Conservation (phyloP, 768 basidiomycete species). For the Aureoboletus auriporus region DNA sequence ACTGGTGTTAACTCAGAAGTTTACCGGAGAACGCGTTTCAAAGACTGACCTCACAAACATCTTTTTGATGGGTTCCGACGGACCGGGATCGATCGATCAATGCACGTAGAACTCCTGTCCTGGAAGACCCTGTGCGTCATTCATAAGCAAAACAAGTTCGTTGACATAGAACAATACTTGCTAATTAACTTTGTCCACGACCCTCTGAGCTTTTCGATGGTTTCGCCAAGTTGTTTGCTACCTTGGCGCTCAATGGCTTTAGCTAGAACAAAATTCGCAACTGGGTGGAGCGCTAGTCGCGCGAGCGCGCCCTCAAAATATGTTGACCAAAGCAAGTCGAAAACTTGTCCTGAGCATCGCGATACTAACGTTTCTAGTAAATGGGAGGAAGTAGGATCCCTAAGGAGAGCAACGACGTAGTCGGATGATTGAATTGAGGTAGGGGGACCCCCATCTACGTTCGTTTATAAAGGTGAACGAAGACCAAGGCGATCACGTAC, state of each 20-base stretch:
- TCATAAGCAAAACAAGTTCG: conserved; percentile 2
- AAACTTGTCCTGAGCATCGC: conserved; percentile 56
- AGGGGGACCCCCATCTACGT: conserved; percentile 37
- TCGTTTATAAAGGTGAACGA: neutral
- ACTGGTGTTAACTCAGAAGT: conserved; percentile 5
- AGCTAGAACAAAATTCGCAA: conserved; percentile 91
- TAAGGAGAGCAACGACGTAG: conserved; percentile 76
- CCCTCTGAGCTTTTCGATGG: conserved; percentile 56
- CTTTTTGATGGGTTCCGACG: conserved; percentile 43
- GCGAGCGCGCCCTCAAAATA: conserved; percentile 76
- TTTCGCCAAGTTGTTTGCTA: conserved; percentile 48
- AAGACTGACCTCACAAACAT: conserved; percentile 53
- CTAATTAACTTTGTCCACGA: conserved; percentile 64
- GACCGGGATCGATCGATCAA: conserved; percentile 62
- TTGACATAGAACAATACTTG: conserved; percentile 35
- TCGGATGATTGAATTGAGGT: conserved; percentile 55
- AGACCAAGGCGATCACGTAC: conserved; percentile 39
- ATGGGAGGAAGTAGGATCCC: conserved; percentile 87
- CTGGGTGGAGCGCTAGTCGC: conserved; percentile 78
- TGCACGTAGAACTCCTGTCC: conserved; percentile 77
- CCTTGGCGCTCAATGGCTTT: conserved; percentile 65
- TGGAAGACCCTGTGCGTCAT: conserved; percentile 47
- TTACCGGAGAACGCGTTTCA: neutral
- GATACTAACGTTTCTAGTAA: conserved; percentile 78
- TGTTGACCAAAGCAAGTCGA: conserved; percentile 65